Evolutionary conservation across 2,329 filamentous ascomycete species (phyloP).

Genomic region (Epichloe aotearoae): DNA sequence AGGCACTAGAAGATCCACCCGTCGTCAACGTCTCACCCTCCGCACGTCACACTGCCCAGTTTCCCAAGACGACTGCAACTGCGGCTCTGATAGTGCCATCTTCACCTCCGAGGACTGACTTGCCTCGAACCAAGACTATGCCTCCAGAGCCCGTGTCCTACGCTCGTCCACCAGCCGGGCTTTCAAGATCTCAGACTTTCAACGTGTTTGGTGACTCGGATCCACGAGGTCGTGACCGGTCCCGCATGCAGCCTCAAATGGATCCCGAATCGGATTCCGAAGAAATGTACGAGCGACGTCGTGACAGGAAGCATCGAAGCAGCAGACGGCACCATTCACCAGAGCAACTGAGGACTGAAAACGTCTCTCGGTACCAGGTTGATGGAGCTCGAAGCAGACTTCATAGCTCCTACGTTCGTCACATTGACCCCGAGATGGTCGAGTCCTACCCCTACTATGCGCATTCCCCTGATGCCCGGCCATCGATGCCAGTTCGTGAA

Average conservation of each 20-base stretch:
- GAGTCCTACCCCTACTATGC: constrained; percentile 12
- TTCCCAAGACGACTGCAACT: constrained; percentile 15
- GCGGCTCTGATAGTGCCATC: constrained; percentile 13
- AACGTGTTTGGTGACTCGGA: constrained; percentile 13
- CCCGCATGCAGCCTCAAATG: constrained; percentile 23
- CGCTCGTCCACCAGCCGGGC: constrained; percentile 15
- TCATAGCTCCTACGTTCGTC: constrained; percentile 16
- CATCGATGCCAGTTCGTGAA: constrained; percentile 18
- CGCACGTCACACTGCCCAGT: constrained; percentile 15
- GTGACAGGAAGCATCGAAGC: constrained; percentile 22
- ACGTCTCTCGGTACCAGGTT: constrained; percentile 18
- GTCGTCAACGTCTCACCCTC: constrained; percentile 18
- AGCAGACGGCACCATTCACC: constrained; percentile 23
- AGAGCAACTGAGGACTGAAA: constrained; percentile 13
- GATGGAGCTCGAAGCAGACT: constrained; percentile 15
- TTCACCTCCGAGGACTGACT: constrained; percentile 20
- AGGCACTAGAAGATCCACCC: constrained; percentile 19
- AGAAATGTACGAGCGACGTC: constrained; percentile 19
- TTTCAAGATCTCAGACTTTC: constrained; percentile 22
- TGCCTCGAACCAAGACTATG: constrained; percentile 23
- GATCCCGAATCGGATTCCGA: constrained; percentile 22
- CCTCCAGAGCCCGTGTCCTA: constrained; percentile 16
- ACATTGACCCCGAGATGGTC: constrained; percentile 12
- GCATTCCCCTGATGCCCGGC: constrained; percentile 16
- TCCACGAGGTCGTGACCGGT: constrained; percentile 24